A percentile compares a stretch with the other conserved stretches of the same genome.
These are phyloP conservation scores for Phytophthora brassicae DNA, from an alignment of 352 stramenopile species.

Conservation along the genomic window DNA sequence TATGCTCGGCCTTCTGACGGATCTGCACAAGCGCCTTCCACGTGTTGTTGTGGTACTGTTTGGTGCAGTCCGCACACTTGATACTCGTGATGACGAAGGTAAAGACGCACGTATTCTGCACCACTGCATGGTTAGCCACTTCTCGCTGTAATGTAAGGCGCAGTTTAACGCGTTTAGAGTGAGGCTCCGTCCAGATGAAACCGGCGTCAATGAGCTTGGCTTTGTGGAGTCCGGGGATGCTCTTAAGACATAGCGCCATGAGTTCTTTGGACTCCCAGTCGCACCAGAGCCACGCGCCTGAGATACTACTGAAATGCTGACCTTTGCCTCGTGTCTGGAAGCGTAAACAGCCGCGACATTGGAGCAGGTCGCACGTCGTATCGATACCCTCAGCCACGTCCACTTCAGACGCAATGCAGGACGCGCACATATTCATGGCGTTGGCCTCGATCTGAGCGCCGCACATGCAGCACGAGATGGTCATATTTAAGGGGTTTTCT, in stretches of 20 bases:
- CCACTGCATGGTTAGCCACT: constrained; percentile 64
- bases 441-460: constrained; percentile 74
- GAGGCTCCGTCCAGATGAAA: constrained; percentile 85
- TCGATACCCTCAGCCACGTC: constrained; percentile 76
- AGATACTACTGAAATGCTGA: constrained; percentile 37
- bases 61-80: constrained; percentile 75
- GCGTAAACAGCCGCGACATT: constrained; percentile 70
- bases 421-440: constrained; percentile 76
- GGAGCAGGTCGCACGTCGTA: constrained; percentile 46
- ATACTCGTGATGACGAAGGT: constrained; percentile 64
- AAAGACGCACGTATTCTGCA: constrained; percentile 69
- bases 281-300: constrained; percentile 54
- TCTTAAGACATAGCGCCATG: constrained; percentile 80
- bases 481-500: too few relatives aligned
- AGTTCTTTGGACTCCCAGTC: constrained; percentile 79
- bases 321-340: constrained; percentile 61
- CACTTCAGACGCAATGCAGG: constrained; percentile 66
- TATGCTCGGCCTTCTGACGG: constrained; percentile 74
- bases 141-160: constrained; percentile 71
- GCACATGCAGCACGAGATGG: constrained; percentile 57
- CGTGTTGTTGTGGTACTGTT: constrained; percentile 70
- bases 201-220: constrained; percentile 76
- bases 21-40: constrained; percentile 77
- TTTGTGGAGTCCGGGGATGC: constrained; percentile 57
- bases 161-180: constrained; percentile 80